A percentile compares a stretch with the other conserved stretches of the same genome.
phyloP scores from a whole-genome alignment of 306 rosid genomes.

The Aeschynomene evenia region DNA sequence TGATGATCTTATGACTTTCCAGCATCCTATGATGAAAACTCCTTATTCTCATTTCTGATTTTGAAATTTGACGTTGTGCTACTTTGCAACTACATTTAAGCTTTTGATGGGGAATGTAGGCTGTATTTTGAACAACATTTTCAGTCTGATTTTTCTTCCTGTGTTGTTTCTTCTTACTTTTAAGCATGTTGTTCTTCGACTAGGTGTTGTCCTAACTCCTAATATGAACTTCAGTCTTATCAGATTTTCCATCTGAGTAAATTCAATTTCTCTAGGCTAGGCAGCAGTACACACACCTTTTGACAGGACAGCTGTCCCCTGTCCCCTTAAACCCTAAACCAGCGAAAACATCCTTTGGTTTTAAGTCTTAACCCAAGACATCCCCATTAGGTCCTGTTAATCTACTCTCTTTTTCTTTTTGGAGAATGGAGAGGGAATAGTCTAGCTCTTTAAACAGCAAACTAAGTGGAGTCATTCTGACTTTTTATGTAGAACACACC shows the following conservation, averaged over 20 bases:
- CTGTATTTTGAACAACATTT: slow-evolving; percentile 2
- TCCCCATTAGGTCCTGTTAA: background rate
- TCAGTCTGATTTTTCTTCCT: background rate
- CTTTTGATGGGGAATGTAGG: background rate
- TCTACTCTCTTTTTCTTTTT: background rate
- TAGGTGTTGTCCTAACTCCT: background rate
- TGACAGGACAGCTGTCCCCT: background rate
- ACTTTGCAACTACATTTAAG: slow-evolving; percentile 4
- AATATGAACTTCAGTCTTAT: background rate
- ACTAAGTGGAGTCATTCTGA: background rate
- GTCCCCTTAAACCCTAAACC: too few relatives aligned
- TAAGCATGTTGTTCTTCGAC: background rate
- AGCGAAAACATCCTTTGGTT: background rate
- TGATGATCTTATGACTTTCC: slow-evolving; percentile 21
- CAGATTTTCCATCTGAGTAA: background rate
- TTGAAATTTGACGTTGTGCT: background rate
- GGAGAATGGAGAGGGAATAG: background rate
- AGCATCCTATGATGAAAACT: background rate
- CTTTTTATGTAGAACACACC: too few relatives aligned
- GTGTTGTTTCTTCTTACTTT: slow-evolving; percentile 3
- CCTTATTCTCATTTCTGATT: background rate
- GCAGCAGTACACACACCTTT: too few relatives aligned
- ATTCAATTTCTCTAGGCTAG: background rate
- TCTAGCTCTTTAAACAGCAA: background rate
- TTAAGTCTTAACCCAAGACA: background rate